Evolutionary conservation across 495 filamentous ascomycete genomes (phyloP), one percentile per base, ranked within the genome.

Genomic region (Aspergillus nidulans): DNA sequence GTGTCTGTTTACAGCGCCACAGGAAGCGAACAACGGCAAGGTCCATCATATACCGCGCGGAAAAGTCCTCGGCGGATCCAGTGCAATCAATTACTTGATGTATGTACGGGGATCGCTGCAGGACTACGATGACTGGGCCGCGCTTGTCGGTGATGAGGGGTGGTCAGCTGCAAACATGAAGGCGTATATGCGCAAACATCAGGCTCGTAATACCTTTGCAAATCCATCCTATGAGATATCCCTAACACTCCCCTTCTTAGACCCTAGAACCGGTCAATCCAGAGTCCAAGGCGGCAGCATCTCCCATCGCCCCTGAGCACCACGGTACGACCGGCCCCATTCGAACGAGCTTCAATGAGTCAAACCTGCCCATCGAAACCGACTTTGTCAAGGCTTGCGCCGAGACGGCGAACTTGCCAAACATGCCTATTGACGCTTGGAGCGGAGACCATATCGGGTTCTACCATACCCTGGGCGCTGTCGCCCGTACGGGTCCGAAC

Each of bases 21-120:
- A 85, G 68, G 34, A 54, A 30, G 61, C 30, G 2, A 65, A 71
- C 39, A 36, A 57, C 34, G 58, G 61, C 16, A 39, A 36, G 20
- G 20, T 62, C 5, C 61, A 65, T 16, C 66, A 72, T 59, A 46
- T 64, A 19, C 60, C 75, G 1, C 79, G 78, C 3, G 83, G 82
- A 12, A 82, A 81, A 57, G 67, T 75, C 38, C 65, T 86, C 0
- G 84, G 84, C 5, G 84, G 84, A 8, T 80, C 77, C 6, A 83
- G 79, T 24, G 78, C 67, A 1, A 73, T 85, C 54, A 87, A 86
- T 42, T 62, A 62, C 32, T 56, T 67, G 61, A 63, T 66, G 55
- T 68, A 66, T 41, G 63, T 63, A 7, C 65, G 71, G 4, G 65
- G 67, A 12, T 69, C 68, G 23, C 43, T 24, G 13, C 63, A 66